These are phyloP conservation scores for Lactarius sanguifluus DNA, from an alignment of 768 basidiomycete genomes.

Conservation along the genomic window DNA sequence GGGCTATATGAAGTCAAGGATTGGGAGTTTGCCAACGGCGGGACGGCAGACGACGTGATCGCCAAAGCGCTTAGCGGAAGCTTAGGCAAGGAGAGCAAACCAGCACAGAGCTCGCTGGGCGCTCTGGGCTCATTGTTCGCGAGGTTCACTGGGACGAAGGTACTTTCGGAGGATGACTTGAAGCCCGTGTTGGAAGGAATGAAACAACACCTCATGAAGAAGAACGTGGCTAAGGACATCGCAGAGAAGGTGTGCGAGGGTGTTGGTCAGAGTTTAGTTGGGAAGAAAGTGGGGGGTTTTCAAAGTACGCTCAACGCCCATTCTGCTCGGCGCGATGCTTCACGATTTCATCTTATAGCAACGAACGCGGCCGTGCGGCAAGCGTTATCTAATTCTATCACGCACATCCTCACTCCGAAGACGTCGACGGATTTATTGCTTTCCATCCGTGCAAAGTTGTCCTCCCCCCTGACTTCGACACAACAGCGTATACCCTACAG, in stretches of 20 bases:
- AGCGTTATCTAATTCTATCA: slow-evolving; percentile 84
- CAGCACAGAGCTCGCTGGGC: slow-evolving; percentile 51
- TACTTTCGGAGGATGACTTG: slow-evolving; percentile 78
- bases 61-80: slow-evolving; percentile 55
- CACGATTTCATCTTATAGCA: slow-evolving; percentile 45
- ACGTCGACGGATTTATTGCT: slow-evolving; percentile 95
- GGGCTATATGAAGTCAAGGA: slow-evolving; percentile 76
- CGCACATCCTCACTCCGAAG: slow-evolving; percentile 93
- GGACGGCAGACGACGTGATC: slow-evolving; percentile 53
- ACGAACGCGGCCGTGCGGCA: slow-evolving; percentile 80
- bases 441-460: slow-evolving; percentile 86
- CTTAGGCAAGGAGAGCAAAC: slow-evolving; percentile 33
- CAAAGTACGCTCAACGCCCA: slow-evolving; percentile 56
- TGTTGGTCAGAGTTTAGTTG: slow-evolving; percentile 86
- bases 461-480: slow-evolving; percentile 67
- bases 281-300: slow-evolving; percentile 88
- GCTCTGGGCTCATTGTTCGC: slow-evolving; percentile 79
- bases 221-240: slow-evolving; percentile 97
- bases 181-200: slow-evolving; percentile 88
- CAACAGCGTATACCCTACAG: slow-evolving; percentile 85
- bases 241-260: slow-evolving; percentile 92
- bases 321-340: slow-evolving; percentile 14
- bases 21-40: slow-evolving; percentile 68
- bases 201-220: slow-evolving; percentile 98
- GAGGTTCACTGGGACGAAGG: slow-evolving; percentile 81